Conservation (phyloP, 345 rosid genomes). For the Salix koriyanagi region DNA sequence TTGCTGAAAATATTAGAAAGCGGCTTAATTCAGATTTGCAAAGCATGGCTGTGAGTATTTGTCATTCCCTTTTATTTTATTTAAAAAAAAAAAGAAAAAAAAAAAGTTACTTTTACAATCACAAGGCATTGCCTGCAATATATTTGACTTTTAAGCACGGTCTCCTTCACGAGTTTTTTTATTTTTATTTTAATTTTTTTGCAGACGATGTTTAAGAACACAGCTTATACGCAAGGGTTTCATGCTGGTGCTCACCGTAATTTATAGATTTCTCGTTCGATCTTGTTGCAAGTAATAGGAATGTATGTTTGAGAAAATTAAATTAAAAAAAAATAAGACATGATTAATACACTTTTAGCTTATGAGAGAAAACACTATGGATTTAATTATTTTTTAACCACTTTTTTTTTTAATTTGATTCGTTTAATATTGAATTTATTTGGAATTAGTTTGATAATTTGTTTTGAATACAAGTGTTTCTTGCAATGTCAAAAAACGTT, state of each 20-base stretch:
- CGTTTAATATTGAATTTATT: too few species aligned
- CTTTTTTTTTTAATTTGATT: too few species aligned
- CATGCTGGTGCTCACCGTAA: conserved; percentile 46
- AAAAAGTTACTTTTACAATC: not conserved
- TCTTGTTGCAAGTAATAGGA: not conserved
- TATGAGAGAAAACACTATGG: too few species aligned
- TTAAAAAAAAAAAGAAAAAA: too few species aligned
- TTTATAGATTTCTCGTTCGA: not conserved
- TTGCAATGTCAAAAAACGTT: too few species aligned
- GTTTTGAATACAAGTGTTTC: too few species aligned
- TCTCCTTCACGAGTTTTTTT: not conserved
- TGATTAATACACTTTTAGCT: too few species aligned
- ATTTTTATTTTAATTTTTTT: not conserved
- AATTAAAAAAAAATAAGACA: too few species aligned
- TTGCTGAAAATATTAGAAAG: conserved; percentile 46
- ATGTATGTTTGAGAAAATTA: not conserved
- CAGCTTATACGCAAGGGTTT: conserved; percentile 79
- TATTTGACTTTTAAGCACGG: not conserved
- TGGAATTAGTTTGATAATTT: too few species aligned
- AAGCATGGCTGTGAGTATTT: conserved; percentile 55
- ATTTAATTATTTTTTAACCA: too few species aligned
- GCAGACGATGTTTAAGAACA: conserved; percentile 80
- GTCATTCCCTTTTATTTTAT: not conserved
- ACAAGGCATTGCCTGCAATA: not conserved
- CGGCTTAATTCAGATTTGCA: conserved; percentile 53